Base-by-base conservation (phyloP, 106 monocot species). In the Alisma plantagoaquatica region DNA sequence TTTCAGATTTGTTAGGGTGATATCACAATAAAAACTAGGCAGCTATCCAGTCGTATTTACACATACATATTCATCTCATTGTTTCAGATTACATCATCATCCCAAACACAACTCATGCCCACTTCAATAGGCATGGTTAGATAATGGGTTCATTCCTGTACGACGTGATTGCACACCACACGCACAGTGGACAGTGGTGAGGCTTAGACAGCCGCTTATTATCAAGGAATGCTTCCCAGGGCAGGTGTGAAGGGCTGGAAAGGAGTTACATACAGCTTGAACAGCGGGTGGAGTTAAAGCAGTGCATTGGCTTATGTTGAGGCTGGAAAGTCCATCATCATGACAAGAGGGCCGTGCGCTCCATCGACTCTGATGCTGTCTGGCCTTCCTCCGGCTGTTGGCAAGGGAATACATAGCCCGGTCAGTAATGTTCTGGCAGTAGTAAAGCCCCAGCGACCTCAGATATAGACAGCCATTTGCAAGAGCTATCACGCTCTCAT, bases 341-440 rank as follows among this genome's bases (percentile, higher is more conserved):
- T n/a, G n/a, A n/a, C 33, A 8, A 27, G 20, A 5, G 5, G 15
- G 11, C 7, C 16, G 4, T 14, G 43, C 41, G 20, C 19, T 25
- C n/a, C 61, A 62, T 4, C 44, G 16, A 2, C 29, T 53, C 3
- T 44, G 20, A 12, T 64, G 54, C 4, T 32, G 69, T 33, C 76
- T 55, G 53, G 67, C 56, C 61, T 47, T 46, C 55, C n/a, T n/a
- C n/a, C 51, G 48, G 19, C 67, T 41, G 49, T 76, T 79, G 25
- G 83, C 77, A 12, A 94, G 81, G 0, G 94, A 94, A 49, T 94
- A 94, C 75, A 94, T 94, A 11, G 94, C 87, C 16, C 52, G 53
- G 46, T 94, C 94, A 1, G 94, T 94, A 52, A 94, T 94, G 70
- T 88, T 94, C 63, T 94, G 88, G 75, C 94, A 94, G 65, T 84